phyloP scores from a whole-genome alignment of 1,139 yeast species.

The Blastobotrys illinoisensis region DNA sequence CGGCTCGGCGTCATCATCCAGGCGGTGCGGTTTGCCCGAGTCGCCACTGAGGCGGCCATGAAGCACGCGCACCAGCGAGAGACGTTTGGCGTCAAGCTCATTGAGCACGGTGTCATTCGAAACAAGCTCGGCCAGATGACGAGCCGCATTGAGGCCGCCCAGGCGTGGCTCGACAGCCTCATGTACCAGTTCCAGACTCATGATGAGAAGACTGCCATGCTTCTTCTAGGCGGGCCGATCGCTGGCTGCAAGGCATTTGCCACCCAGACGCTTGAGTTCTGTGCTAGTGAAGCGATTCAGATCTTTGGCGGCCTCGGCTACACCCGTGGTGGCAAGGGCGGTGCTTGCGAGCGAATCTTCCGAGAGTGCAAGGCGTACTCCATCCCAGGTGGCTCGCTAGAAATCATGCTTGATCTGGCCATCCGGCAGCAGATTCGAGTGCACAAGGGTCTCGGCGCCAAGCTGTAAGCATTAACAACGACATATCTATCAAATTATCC shows the following conservation, averaged over 20 bases:
- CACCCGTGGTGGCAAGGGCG: slow-evolving; percentile 42
- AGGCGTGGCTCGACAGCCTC: slow-evolving; percentile 35
- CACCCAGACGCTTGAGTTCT: slow-evolving; percentile 39
- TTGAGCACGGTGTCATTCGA: slow-evolving; percentile 41
- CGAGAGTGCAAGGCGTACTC: slow-evolving; percentile 42
- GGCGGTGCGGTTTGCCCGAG: slow-evolving; percentile 38
- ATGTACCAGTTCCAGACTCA: slow-evolving; percentile 34
- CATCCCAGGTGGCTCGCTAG: slow-evolving; percentile 43
- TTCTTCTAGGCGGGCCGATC: slow-evolving; percentile 41
- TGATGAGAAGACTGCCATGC: slow-evolving; percentile 37
- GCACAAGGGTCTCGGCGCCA: slow-evolving; percentile 38
- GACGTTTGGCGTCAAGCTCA: slow-evolving; percentile 39
- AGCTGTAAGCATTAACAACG: slow-evolving; percentile 27
- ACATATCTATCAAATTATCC: no score
- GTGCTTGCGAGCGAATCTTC: slow-evolving; percentile 39
- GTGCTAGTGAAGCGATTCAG: slow-evolving; percentile 43
- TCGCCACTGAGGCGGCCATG: slow-evolving; percentile 39
- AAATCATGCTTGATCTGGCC: slow-evolving; percentile 40
- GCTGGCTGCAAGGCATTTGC: slow-evolving; percentile 41
- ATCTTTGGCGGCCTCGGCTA: slow-evolving; percentile 42
- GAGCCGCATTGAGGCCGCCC: slow-evolving; percentile 36
- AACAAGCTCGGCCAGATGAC: slow-evolving; percentile 43
- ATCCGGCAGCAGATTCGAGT: slow-evolving; percentile 39
- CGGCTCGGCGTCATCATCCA: slow-evolving; percentile 39
- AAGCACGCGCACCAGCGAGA: slow-evolving; percentile 40